phyloP scores from a whole-genome alignment of 2,329 filamentous ascomycete genomes.

The Mycosphaerella sp. region DNA sequence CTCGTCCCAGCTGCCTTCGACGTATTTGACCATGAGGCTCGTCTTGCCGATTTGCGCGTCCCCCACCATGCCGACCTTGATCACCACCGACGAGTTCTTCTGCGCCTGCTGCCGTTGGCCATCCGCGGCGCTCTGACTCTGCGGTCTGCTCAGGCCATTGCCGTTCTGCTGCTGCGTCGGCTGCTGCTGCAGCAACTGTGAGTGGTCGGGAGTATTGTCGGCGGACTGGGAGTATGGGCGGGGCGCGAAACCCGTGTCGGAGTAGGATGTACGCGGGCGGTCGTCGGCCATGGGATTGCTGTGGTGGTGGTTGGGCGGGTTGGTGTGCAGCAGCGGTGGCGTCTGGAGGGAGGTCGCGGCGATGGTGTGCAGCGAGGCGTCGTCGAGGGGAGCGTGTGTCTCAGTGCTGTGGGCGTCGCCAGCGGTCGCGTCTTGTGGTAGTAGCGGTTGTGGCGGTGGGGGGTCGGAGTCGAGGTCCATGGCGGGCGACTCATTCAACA shows the following conservation, averaged over 20 bases:
- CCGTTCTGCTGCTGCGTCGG: conserved; percentile 24
- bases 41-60: conserved; percentile 99
- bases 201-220: conserved; percentile 36
- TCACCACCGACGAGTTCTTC: conserved; percentile 68
- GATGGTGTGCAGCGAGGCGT: conserved; percentile 46
- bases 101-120: conserved; percentile 37
- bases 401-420: conserved; percentile 15
- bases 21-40: conserved; percentile 98
- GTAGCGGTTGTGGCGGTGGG: background rate
- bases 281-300: conserved; percentile 35
- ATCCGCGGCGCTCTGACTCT: conserved; percentile 28
- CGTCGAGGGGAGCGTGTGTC: conserved; percentile 36
- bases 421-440: background rate
- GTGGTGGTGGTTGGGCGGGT: background rate
- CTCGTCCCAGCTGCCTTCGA: conserved; percentile 98
- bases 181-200: conserved; percentile 15
- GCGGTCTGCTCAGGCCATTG: conserved; percentile 31
- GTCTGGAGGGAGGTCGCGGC: conserved; percentile 37
- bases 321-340: background rate
- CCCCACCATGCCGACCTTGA: conserved; percentile 99
- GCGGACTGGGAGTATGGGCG: conserved; percentile 42
- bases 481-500: background rate
- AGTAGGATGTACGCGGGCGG: conserved; percentile 51
- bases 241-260: conserved; percentile 42
- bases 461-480: background rate